phyloP scores from a whole-genome alignment of 768 basidiomycete genomes.

The Tubosaeta sp. region DNA sequence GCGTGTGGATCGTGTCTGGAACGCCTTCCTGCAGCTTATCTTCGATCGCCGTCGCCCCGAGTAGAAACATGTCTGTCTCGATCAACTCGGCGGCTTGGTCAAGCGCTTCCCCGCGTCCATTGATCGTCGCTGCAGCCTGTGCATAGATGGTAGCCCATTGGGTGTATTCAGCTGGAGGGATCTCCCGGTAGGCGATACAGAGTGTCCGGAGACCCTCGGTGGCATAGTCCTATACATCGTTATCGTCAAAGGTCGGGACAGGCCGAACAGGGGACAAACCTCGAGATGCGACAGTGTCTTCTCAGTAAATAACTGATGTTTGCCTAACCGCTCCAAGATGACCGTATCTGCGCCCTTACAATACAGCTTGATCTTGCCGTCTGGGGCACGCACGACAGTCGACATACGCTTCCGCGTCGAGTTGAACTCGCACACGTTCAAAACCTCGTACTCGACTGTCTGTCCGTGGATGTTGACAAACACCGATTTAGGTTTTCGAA shows the following conservation, averaged over 20 bases:
- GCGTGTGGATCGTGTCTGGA: slow-evolving; percentile 94
- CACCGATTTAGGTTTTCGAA: slow-evolving; percentile 92
- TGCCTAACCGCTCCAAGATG: slow-evolving; percentile 87
- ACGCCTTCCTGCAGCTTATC: slow-evolving; percentile 99
- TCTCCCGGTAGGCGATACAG: slow-evolving; percentile 93
- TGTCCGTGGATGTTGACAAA: slow-evolving; percentile 78
- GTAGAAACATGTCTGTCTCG: slow-evolving; percentile 86
- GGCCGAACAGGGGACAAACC: slow-evolving; percentile 37
- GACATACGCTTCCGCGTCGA: slow-evolving; percentile 98
- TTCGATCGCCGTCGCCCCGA: slow-evolving; percentile 97
- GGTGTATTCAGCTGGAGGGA: slow-evolving; percentile 84
- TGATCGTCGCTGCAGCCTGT: slow-evolving; percentile 91
- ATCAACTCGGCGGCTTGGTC: slow-evolving; percentile 94
- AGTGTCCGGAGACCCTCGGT: slow-evolving; percentile 95
- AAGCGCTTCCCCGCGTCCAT: slow-evolving; percentile 90
- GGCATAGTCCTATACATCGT: slow-evolving; percentile 72
- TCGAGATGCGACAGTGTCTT: slow-evolving; percentile 88
- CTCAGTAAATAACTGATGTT: slow-evolving; percentile 80
- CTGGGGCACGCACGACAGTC: slow-evolving; percentile 80
- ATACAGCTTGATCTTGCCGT: slow-evolving; percentile 91
- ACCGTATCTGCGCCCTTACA: slow-evolving; percentile 99
- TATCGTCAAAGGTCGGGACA: neutral
- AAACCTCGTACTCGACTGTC: slow-evolving; percentile 76
- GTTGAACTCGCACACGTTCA: slow-evolving; percentile 99
- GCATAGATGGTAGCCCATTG: slow-evolving; percentile 88